Conservation (phyloP, 2,329 filamentous ascomycete genomes). For the Massarina eburnea region DNA sequence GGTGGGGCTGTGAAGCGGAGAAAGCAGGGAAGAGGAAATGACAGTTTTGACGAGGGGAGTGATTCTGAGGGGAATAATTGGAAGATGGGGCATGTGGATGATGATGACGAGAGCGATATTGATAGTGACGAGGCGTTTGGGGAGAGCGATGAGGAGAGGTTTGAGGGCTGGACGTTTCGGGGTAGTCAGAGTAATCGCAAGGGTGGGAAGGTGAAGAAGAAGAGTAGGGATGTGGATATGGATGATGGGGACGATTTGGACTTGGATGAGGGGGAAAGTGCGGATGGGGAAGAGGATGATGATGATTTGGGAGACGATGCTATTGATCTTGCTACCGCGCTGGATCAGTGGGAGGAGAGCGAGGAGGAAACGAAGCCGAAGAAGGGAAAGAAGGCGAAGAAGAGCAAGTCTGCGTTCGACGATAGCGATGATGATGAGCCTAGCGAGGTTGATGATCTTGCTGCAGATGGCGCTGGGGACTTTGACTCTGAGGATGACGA, state of each 20-base stretch:
- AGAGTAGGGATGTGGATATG: slow-evolving; percentile 29
- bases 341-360: slow-evolving; percentile 52
- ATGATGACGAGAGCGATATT: slow-evolving; percentile 68
- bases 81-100: slow-evolving; percentile 71
- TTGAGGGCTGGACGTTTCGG: slow-evolving; percentile 73
- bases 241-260: slow-evolving; percentile 45
- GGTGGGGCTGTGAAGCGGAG: slow-evolving; percentile 35
- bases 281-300: slow-evolving; percentile 57
- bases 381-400: slow-evolving; percentile 29
- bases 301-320: slow-evolving; percentile 66
- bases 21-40: slow-evolving; percentile 36
- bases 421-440: slow-evolving; percentile 61
- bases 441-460: slow-evolving; percentile 48
- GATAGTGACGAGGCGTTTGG: slow-evolving; percentile 84
- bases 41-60: slow-evolving; percentile 71
- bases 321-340: slow-evolving; percentile 63
- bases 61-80: slow-evolving; percentile 87
- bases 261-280: slow-evolving; percentile 51
- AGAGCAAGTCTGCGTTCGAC: slow-evolving; percentile 46
- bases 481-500: slow-evolving; percentile 49
- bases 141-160: slow-evolving; percentile 82
- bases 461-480: slow-evolving; percentile 53
- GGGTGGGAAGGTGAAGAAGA: slow-evolving; percentile 40
- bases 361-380: slow-evolving; percentile 30
- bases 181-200: slow-evolving; percentile 58